Percentiles rank a stretch among this genome's conserved stretches.
Evolutionary conservation across 352 stramenopile species (phyloP).

Genomic region (Pelagophyceae sp.): DNA sequence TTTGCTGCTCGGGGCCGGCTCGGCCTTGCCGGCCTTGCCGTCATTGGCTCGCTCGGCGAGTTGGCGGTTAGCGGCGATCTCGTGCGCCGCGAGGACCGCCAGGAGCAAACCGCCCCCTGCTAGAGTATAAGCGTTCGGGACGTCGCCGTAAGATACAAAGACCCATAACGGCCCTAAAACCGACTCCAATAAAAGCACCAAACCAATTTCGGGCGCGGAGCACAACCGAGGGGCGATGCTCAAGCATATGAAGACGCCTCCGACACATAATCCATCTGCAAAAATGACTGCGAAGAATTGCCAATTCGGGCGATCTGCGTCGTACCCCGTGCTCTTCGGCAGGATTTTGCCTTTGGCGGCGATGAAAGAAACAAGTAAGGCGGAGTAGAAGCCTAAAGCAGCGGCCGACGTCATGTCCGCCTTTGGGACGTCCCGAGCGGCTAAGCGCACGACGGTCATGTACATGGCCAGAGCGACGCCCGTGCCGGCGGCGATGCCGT

Average conservation of each 20-base stretch:
- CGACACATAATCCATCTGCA: background rate
- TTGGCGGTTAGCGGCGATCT: background rate
- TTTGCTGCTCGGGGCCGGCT: too few relatives aligned
- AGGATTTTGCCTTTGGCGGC: background rate
- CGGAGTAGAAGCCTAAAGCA: background rate
- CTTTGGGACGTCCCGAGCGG: background rate
- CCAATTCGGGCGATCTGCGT: background rate
- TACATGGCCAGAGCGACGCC: background rate
- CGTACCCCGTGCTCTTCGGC: background rate
- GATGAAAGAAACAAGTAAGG: background rate
- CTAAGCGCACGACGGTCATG: background rate
- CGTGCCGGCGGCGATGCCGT: background rate
- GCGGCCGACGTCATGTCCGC: background rate
- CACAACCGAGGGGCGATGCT: background rate
- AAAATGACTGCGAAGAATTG: background rate
- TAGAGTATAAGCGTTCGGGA: background rate
- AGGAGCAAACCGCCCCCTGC: background rate
- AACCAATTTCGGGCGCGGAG: background rate
- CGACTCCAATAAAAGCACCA: background rate
- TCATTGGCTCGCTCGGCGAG: too few relatives aligned
- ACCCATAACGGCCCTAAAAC: slow-evolving; percentile 11
- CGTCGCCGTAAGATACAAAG: background rate
- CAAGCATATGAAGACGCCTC: background rate
- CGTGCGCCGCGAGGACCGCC: background rate
- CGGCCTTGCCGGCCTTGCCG: too few relatives aligned